Base-by-base conservation (phyloP, 495 filamentous ascomycete species). In the Zalerion maritima region DNA sequence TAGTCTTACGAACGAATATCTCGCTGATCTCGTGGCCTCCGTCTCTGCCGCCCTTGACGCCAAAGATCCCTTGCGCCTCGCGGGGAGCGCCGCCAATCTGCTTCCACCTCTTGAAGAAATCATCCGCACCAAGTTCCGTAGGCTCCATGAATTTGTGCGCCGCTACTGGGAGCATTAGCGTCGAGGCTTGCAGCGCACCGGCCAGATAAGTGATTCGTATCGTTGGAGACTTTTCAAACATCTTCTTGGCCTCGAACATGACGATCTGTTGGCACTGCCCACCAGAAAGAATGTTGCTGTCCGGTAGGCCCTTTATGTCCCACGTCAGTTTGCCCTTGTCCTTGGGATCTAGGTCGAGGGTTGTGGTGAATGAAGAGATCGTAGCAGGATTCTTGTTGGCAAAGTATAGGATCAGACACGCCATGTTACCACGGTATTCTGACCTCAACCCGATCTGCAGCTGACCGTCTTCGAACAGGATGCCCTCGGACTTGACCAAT, bases 101-200 rank as follows among this genome's bases (percentile, higher is more conserved):
- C 54, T 89, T 82, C 91, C 91, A 99, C 13, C 91, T 66, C 61
- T 89, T 94, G 62, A 99, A 99, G 56, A 96, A 99, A 36, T 96
- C 89, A 27, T 94, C 89, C 0, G 73, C 73, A 6, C 67, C 67
- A 21, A 99, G 54, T 21, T 79, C 69, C 0, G 91, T 86, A 0
- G 79, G 71, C 34, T 93, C 85, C 85, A 96, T 93, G 55, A 89
- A 99, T 40, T 94, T 91, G 46, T 94, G 86, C 34, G 84, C 70
- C 2, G 81, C 57, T 3, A 99, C 72, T 0, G 91, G 91, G 3
- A 99, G 67, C 48, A 85, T 83, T 9, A 99, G 64, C 0, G 89
- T 96, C 18, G 94, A 62, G 1, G 84, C 86, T 53, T 99, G 91
- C 25, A 96, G 64, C 1, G 89, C 81, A 41, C 91, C 89, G 0